Conservation (phyloP, 352 stramenopile genomes). For the Globisporangium ultimum region DNA sequence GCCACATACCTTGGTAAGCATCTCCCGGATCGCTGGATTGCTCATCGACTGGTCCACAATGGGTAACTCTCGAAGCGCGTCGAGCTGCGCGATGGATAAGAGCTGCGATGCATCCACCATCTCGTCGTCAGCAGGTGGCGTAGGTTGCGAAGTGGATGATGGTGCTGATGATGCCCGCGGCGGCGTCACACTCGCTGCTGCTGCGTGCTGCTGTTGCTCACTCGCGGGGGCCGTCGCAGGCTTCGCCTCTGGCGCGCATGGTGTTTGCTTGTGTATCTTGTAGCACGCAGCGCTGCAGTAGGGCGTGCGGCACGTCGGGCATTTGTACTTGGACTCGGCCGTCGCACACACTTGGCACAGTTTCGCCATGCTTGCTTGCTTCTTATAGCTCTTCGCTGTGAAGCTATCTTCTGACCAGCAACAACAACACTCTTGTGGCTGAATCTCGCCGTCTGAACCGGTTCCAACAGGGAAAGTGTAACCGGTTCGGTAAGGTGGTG, state of each 20-base stretch:
- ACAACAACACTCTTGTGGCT: background rate
- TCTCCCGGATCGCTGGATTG: conserved; percentile 42
- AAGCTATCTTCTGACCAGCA: conserved; percentile 7
- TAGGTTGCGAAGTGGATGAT: background rate
- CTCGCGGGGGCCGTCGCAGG: too few relatives aligned
- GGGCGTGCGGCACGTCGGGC: conserved; percentile 54
- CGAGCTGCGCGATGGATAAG: conserved; percentile 55
- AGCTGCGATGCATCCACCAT: conserved; percentile 29
- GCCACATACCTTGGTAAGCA: conserved; percentile 45
- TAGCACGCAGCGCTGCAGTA: conserved; percentile 80
- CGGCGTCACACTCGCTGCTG: background rate
- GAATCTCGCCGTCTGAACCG: too few relatives aligned
- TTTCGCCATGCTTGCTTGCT: conserved; percentile 30
- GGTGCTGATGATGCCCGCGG: conserved; percentile 1
- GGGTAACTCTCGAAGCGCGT: conserved; percentile 25
- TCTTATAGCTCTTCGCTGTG: conserved; percentile 15
- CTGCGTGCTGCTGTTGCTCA: conserved; percentile 3
- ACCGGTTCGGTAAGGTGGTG: too few relatives aligned
- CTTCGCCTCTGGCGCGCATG: conserved; percentile 26
- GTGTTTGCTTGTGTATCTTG: conserved; percentile 77
- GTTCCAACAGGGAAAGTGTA: too few relatives aligned
- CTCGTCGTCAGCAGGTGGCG: conserved; percentile 23
- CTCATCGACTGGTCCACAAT: conserved; percentile 37
- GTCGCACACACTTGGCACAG: conserved; percentile 52
- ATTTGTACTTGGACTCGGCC: conserved; percentile 81